Percentiles rank a stretch among this genome's conserved stretches.
phyloP scores from a whole-genome alignment of 2,329 filamentous ascomycete genomes.

The Talaromyces amestolkiae region DNA sequence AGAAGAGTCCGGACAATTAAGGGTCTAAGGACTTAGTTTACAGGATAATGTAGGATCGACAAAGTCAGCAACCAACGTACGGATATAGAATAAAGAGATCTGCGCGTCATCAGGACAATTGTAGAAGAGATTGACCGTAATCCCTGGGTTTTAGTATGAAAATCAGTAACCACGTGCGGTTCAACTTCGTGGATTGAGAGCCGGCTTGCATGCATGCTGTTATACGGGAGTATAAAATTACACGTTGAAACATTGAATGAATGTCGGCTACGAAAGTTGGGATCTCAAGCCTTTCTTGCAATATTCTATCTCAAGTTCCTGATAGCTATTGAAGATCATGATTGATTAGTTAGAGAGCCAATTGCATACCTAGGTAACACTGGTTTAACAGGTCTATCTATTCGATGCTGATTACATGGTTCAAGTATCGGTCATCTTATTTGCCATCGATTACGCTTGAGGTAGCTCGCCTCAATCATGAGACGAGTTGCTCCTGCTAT shows the following conservation, averaged over 20 bases:
- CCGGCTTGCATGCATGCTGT: not conserved
- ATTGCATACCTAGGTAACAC: not conserved
- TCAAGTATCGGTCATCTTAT: not conserved
- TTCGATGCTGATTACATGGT: not conserved
- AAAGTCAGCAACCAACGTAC: not conserved
- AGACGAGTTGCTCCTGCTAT: not conserved
- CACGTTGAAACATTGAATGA: not conserved
- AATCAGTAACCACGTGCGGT: not conserved
- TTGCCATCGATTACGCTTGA: not conserved
- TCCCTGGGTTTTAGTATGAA: not conserved
- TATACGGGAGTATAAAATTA: not conserved
- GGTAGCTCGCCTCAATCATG: no score
- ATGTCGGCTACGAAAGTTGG: not conserved
- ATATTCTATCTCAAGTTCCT: not conserved
- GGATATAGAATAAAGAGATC: not conserved
- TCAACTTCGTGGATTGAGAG: not conserved
- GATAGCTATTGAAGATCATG: not conserved
- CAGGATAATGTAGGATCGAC: not conserved
- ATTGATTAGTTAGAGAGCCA: not conserved
- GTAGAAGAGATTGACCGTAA: not conserved
- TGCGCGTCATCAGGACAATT: not conserved
- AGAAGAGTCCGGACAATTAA: not conserved
- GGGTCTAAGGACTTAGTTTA: not conserved
- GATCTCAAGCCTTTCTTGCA: not conserved
- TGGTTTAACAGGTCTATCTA: not conserved